Evolutionary conservation across 2,329 filamentous ascomycete genomes (phyloP), one percentile per base, ranked within the genome.

Genomic region (Aureobasidium zeae): DNA sequence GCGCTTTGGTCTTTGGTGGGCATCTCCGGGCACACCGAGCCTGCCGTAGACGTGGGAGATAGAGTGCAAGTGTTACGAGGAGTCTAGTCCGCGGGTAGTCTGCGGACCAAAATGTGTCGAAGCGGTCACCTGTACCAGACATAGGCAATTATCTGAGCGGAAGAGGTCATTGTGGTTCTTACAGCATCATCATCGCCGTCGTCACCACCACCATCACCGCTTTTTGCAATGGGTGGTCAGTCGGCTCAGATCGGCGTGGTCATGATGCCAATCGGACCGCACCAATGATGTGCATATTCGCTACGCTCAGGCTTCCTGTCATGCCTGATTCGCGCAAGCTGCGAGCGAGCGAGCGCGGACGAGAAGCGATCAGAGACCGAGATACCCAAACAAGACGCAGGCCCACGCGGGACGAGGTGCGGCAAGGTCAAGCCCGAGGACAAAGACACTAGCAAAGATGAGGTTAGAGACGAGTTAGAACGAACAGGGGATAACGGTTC

Each of bases 401-500:
- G 30, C 39, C 29, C 39, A n/a, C 39, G 30, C 39, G 39, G 29
- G 29, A 25, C 9, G 11, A 28, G 6, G 16, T 11, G 11, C 39
- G 29, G 28, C 37, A 30, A 28, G 13, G 26, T 39, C 36, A 26
- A 39, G 19, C 36, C 25, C 36, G 25, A 39, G 36, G 26, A 24
- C 15, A 22, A 34, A 22, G 17, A 22, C 39, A 43, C 39, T 43
- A 43, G 21, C 39, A 21, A 5, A 21, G 13, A 31, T 22, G 21
- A 43, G 39, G 29, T 16, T 33, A 43, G 39, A 28, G n/a, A 19
- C 15, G 26, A 13, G 11, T 22, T 33, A 21, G 22, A 30, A 24
- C 30, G 39, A 30, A 43, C 39, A 43, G 39, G n/a, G 39, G 39
- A 43, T 43, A 24, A 29, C 39, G 39, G 39, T 43, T 43, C 30